Evolutionary conservation across 345 rosid species (phyloP).

Genomic region (Brassica nigra): DNA sequence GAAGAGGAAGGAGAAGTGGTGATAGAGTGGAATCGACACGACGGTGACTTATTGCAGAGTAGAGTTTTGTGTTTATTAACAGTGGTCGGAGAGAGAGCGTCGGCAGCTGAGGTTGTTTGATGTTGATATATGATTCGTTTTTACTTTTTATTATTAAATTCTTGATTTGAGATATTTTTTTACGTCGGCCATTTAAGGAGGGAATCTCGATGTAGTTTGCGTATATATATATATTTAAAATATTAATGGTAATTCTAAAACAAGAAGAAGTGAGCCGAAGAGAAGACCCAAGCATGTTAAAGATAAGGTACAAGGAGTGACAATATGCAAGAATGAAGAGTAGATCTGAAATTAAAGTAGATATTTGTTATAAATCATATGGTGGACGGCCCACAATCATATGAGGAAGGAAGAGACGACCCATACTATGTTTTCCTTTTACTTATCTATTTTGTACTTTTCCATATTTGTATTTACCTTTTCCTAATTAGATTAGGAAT

Average conservation of each 20-base stretch:
- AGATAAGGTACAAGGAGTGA: neutral
- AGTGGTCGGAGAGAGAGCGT: constrained; percentile 15
- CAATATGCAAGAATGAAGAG: neutral
- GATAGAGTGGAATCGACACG: constrained; percentile 4
- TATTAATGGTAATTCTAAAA: neutral
- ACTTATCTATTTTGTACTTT: no score
- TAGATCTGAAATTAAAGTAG: neutral
- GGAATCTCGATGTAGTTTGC: constrained; percentile 34
- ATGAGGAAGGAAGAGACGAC: no score
- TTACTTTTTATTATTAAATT: constrained; percentile 7
- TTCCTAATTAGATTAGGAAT: no score
- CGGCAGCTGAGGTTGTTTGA: constrained; percentile 7
- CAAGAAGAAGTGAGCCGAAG: neutral
- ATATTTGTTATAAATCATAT: no score
- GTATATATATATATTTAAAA: neutral
- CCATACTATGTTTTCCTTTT: no score
- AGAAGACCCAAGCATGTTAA: neutral
- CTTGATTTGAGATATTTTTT: constrained; percentile 13
- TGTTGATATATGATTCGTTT: constrained; percentile 22
- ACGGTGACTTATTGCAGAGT: constrained; percentile 1
- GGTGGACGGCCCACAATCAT: no score
- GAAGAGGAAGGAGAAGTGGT: constrained; percentile 21
- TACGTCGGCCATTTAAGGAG: constrained; percentile 17
- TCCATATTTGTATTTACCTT: no score
- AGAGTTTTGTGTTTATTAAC: constrained; percentile 21